Conservation (phyloP, 352 stramenopile genomes). For the Phytophthora pluvialis region DNA sequence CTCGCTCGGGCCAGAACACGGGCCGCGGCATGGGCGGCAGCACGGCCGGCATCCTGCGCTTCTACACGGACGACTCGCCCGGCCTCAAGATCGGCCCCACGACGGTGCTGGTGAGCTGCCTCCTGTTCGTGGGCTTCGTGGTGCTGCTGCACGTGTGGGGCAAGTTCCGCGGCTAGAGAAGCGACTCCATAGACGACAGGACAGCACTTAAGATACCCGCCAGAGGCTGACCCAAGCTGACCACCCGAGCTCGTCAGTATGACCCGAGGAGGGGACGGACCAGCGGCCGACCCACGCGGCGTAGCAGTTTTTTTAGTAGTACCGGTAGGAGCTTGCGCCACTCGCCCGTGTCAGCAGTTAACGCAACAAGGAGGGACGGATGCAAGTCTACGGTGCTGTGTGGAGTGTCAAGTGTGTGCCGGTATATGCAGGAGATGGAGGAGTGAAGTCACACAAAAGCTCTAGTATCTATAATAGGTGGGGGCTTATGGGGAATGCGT, state of each 20-base stretch:
- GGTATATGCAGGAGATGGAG: background rate
- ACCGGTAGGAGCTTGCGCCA: constrained; percentile 35
- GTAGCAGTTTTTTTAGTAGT: constrained; percentile 47
- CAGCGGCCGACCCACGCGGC: background rate
- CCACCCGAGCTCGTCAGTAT: no score
- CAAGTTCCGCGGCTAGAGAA: constrained; percentile 92
- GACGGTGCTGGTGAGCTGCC: constrained; percentile 94
- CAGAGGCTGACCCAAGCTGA: background rate
- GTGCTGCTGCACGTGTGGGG: constrained; percentile 97
- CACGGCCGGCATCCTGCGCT: constrained; percentile 95
- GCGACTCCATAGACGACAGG: constrained; percentile 38
- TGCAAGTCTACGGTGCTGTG: constrained; percentile 24
- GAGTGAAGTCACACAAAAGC: constrained; percentile 32
- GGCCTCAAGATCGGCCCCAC: constrained; percentile 96
- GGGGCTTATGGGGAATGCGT: constrained; percentile 13
- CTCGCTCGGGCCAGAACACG: constrained; percentile 64
- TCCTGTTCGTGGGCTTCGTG: constrained; percentile 96
- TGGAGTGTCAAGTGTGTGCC: constrained; percentile 5
- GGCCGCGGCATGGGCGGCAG: constrained; percentile 85
- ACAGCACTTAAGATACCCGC: constrained; percentile 32
- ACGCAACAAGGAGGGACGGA: constrained; percentile 30
- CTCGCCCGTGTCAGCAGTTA: constrained; percentile 10
- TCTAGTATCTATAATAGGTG: constrained; percentile 55
- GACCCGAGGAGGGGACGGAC: background rate
- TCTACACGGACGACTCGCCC: constrained; percentile 97